These are phyloP conservation scores for Schoenoplectus tabernaemontani DNA, from an alignment of 202 grass and related monocot genomes.

Conservation along the genomic window DNA sequence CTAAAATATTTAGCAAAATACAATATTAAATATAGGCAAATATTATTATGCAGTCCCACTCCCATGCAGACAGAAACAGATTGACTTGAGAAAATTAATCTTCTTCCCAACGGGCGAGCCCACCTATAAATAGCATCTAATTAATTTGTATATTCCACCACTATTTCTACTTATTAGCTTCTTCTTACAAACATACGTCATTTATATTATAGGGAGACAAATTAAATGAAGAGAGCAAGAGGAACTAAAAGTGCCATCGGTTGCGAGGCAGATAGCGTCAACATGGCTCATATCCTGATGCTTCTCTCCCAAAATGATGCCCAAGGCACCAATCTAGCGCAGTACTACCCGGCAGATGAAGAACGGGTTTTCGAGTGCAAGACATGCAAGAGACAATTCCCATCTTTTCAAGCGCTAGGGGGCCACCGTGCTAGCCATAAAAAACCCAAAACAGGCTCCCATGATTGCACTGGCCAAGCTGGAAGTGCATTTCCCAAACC, in stretches of 20 bases:
- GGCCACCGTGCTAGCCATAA: constrained; percentile 74
- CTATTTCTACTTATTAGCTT: not conserved
- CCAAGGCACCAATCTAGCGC: not conserved
- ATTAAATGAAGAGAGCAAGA: constrained; percentile 18
- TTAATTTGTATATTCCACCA: not conserved
- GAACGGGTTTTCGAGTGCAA: constrained; percentile 72
- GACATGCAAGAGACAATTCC: constrained; percentile 66
- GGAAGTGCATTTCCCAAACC: constrained; percentile 32
- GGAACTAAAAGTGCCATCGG: not conserved
- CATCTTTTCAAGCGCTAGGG: constrained; percentile 78
- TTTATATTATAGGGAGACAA: not conserved
- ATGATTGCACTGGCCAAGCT: not conserved
- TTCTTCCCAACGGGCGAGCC: not conserved
- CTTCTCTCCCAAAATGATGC: constrained; percentile 34
- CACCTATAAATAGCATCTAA: constrained; percentile 11
- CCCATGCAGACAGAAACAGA: not conserved
- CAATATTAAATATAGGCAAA: not conserved
- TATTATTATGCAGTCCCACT: not conserved
- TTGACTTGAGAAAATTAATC: not conserved
- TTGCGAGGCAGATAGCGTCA: constrained; percentile 21
- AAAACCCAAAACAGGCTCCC: constrained; percentile 35
- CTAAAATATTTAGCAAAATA: not conserved
- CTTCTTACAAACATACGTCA: not conserved
- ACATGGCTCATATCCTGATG: constrained; percentile 50
- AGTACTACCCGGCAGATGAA: constrained; percentile 12